A percentile compares a stretch with the other conserved stretches of the same genome.
These are phyloP conservation scores for Sarocladium oryzae DNA, from an alignment of 2,329 filamentous ascomycete genomes.

Conservation along the genomic window DNA sequence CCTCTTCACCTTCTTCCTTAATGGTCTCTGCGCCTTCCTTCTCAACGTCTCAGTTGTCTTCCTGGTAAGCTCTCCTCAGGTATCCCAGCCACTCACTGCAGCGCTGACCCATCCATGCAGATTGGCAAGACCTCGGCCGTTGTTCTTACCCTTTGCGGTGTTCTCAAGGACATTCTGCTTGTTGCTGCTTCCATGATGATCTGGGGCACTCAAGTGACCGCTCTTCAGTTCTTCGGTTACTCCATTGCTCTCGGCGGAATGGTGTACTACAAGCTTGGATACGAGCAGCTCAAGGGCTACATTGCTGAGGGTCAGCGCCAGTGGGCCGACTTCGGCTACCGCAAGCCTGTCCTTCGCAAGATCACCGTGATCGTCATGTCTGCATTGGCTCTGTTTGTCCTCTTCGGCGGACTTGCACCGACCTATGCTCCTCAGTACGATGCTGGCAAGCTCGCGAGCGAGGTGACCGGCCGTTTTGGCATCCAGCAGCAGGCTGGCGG, in stretches of 20 bases:
- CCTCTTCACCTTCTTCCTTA: slow-evolving; percentile 63
- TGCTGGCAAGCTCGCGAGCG: slow-evolving; percentile 40
- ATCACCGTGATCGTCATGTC: slow-evolving; percentile 61
- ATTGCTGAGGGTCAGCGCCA: slow-evolving; percentile 63
- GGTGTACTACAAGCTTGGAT: slow-evolving; percentile 76
- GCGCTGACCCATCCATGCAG: slow-evolving; percentile 36
- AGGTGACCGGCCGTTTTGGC: slow-evolving; percentile 44
- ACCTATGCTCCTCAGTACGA: slow-evolving; percentile 50
- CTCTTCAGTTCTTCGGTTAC: slow-evolving; percentile 78
- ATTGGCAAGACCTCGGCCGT: slow-evolving; percentile 85
- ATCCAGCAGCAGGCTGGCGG: slow-evolving; percentile 18
- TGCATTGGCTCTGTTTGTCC: slow-evolving; percentile 59
- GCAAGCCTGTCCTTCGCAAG: slow-evolving; percentile 72
- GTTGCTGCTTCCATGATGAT: slow-evolving; percentile 75
- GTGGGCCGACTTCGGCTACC: slow-evolving; percentile 81
- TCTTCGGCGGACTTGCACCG: slow-evolving; percentile 63
- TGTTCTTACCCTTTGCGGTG: slow-evolving; percentile 79
- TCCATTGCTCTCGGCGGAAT: slow-evolving; percentile 72
- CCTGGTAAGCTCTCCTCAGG: slow-evolving; percentile 51
- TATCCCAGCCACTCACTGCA: neutral
- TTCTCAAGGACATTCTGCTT: slow-evolving; percentile 82
- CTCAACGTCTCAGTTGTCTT: slow-evolving; percentile 84
- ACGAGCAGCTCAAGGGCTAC: slow-evolving; percentile 78
- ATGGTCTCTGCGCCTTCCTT: slow-evolving; percentile 72
- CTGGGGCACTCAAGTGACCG: slow-evolving; percentile 69